Conservation (phyloP, 768 basidiomycete genomes). For the Russula sp. region DNA sequence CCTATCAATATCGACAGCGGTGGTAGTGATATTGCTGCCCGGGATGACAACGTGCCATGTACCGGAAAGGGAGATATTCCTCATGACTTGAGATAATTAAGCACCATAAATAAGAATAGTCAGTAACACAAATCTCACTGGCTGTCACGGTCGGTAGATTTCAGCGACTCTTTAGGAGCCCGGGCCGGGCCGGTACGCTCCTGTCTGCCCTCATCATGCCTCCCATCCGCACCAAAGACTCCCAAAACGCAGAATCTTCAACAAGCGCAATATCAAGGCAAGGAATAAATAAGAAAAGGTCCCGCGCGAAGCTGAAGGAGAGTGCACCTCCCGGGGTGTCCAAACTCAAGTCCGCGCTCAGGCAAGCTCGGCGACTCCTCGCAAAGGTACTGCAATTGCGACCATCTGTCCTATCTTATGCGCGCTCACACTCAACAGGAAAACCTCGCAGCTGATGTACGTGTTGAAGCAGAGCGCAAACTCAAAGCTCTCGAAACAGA, state of each 20-base stretch:
- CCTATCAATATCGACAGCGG: constrained; percentile 16
- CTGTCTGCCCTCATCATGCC: constrained; percentile 3
- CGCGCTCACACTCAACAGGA: constrained; percentile 41
- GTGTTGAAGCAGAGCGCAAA: constrained; percentile 75
- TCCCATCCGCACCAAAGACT: constrained; percentile 12
- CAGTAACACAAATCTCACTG: too few species aligned
- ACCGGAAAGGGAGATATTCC: constrained; percentile 13
- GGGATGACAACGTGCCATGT: constrained; percentile 11
- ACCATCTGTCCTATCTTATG: neutral
- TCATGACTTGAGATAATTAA: constrained; percentile 1
- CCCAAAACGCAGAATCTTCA: neutral
- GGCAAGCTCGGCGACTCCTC: constrained; percentile 78
- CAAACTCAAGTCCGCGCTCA: constrained; percentile 77
- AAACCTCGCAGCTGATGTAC: constrained; percentile 76
- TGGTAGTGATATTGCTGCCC: constrained; percentile 9
- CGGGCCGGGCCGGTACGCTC: neutral
- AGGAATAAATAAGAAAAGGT: neutral
- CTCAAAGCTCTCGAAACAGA: constrained; percentile 71
- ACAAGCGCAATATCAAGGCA: neutral
- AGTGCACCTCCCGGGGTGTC: constrained; percentile 58
- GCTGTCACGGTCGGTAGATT: too few species aligned
- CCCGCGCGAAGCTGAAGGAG: neutral
- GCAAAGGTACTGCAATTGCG: constrained; percentile 53
- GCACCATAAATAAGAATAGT: neutral
- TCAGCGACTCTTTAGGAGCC: neutral